A percentile compares a stretch with the other conserved stretches of the same genome.
These are phyloP conservation scores for Penicillium glabrum DNA, from an alignment of 2,329 filamentous ascomycete genomes.

Conservation along the genomic window DNA sequence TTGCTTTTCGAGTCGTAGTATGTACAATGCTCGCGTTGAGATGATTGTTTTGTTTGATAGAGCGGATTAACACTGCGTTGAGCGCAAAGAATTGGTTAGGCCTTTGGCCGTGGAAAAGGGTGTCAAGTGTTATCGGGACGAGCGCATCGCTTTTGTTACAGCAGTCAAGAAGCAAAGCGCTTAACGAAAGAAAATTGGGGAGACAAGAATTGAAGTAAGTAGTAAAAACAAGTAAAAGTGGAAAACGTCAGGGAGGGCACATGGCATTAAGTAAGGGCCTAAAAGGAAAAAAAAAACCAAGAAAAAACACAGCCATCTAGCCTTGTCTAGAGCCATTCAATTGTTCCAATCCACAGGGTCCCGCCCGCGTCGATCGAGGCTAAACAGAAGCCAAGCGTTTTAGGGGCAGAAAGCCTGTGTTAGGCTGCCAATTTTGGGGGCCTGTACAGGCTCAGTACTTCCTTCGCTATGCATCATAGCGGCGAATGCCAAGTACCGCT, in stretches of 20 bases:
- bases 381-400: constrained; percentile 19
- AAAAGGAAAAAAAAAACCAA: background rate
- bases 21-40: background rate
- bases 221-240: background rate
- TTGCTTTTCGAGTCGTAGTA: background rate
- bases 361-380: constrained; percentile 3
- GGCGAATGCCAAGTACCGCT: background rate
- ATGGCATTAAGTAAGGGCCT: constrained; percentile 2
- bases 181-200: background rate
- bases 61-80: background rate
- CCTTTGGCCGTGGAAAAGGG: background rate
- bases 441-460: constrained; percentile 7
- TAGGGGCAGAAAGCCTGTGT: constrained; percentile 4
- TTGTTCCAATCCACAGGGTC: constrained; percentile 3
- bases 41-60: background rate
- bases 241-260: background rate
- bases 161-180: background rate
- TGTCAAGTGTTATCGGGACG: background rate
- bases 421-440: background rate
- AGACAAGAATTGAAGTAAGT: background rate
- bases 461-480: no score
- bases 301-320: constrained; percentile 3
- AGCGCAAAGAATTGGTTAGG: background rate
- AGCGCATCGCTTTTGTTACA: background rate
- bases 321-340: background rate